phyloP scores from a whole-genome alignment of 2,329 filamentous ascomycete species.

The Fusarium sulawesiense region DNA sequence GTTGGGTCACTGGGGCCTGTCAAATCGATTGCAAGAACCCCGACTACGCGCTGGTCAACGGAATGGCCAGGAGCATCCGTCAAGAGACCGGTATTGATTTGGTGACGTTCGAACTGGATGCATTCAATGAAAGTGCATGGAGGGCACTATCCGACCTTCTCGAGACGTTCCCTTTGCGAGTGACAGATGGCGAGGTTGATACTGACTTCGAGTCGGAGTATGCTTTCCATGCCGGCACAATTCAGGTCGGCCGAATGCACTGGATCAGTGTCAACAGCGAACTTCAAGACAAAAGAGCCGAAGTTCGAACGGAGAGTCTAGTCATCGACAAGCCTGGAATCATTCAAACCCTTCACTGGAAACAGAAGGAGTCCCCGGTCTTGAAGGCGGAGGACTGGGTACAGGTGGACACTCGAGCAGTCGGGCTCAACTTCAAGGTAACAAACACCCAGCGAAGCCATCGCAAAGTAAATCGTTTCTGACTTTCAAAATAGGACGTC shows the following conservation, averaged over 20 bases:
- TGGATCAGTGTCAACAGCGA: conserved; percentile 8
- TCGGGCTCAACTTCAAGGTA: conserved; percentile 17
- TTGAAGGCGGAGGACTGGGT: conserved; percentile 13
- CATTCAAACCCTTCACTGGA: conserved; percentile 11
- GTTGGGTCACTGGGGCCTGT: conserved; percentile 7
- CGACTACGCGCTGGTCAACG: conserved; percentile 11
- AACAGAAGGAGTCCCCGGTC: conserved; percentile 2
- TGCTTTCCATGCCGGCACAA: conserved; percentile 11
- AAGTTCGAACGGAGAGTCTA: conserved; percentile 1
- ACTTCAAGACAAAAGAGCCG: conserved; percentile 1
- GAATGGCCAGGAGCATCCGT: conserved; percentile 10
- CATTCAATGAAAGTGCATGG: neutral
- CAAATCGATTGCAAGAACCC: conserved; percentile 12
- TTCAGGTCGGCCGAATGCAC: conserved; percentile 9
- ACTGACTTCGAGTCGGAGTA: conserved; percentile 12
- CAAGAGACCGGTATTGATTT: conserved; percentile 13
- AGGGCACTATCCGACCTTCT: neutral
- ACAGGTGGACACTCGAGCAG: conserved; percentile 7
- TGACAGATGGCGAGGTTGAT: conserved; percentile 2
- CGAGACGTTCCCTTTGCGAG: conserved; percentile 2
- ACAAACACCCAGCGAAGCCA: neutral
- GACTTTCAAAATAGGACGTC: conserved; percentile 49
- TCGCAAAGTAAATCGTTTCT: neutral
- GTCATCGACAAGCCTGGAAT: conserved; percentile 9
- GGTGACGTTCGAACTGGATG: conserved; percentile 5